Evolutionary conservation across 805 yeast genomes (phyloP).

Genomic region (Metschnikowia baotianmanensis): DNA sequence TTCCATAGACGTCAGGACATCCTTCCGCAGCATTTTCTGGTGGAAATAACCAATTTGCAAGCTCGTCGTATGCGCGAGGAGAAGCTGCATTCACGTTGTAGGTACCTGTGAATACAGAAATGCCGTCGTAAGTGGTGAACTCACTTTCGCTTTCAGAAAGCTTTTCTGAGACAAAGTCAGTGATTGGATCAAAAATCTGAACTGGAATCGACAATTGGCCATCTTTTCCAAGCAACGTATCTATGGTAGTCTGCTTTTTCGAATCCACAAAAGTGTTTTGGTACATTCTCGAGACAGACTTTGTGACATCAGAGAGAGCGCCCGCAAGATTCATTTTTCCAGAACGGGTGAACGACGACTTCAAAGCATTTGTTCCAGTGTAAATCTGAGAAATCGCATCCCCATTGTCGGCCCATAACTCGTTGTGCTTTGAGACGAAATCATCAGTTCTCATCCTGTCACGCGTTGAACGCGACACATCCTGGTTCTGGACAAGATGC

Average conservation of each 20-base stretch:
- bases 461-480: constrained; percentile 1
- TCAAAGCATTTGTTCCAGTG: constrained; percentile 75
- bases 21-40: constrained; percentile 38
- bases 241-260: constrained; percentile 86
- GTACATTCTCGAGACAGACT: constrained; percentile 91
- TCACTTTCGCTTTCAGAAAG: constrained; percentile 47
- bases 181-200: constrained; percentile 79
- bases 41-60: constrained; percentile 83
- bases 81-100: constrained; percentile 79
- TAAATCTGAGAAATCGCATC: constrained; percentile 64
- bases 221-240: constrained; percentile 76
- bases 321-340: constrained; percentile 98
- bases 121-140: constrained; percentile 60
- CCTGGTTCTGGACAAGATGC: constrained; percentile 13
- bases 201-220: constrained; percentile 67
- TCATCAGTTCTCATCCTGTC: constrained; percentile 14
- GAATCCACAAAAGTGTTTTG: constrained; percentile 95
- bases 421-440: constrained; percentile 16
- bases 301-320: constrained; percentile 94
- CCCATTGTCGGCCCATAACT: constrained; percentile 66
- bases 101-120: constrained; percentile 76
- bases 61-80: constrained; percentile 48
- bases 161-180: constrained; percentile 74
- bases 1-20: constrained; percentile 76
- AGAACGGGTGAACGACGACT: constrained; percentile 88